These are phyloP conservation scores for Elongisporangium undulatum DNA, from an alignment of 352 stramenopile genomes.

Conservation along the genomic window DNA sequence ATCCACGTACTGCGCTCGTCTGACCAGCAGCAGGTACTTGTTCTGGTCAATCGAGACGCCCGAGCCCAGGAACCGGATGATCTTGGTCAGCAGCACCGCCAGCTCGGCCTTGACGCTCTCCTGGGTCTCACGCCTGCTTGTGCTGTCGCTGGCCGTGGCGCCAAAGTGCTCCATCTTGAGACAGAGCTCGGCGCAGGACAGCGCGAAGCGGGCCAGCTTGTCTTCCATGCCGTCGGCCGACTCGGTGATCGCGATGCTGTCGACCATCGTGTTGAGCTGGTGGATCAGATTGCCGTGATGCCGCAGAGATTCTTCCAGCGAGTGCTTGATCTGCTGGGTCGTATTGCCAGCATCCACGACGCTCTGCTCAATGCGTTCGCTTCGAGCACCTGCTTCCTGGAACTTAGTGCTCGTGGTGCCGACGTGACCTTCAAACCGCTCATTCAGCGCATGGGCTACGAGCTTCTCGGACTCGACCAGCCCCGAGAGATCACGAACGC, in stretches of 20 bases:
- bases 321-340: slow-evolving; percentile 19
- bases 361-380: slow-evolving; percentile 22
- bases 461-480: slow-evolving; percentile 30
- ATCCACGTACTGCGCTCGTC: slow-evolving; percentile 25
- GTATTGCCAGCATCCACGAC: slow-evolving; percentile 18
- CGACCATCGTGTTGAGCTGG: slow-evolving; percentile 63
- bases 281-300: slow-evolving; percentile 62
- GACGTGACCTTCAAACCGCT: slow-evolving; percentile 27
- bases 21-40: slow-evolving; percentile 44
- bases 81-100: slow-evolving; percentile 43
- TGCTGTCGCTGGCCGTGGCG: slow-evolving; percentile 8
- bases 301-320: slow-evolving; percentile 34
- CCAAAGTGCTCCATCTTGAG: slow-evolving; percentile 58
- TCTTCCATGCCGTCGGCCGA: slow-evolving; percentile 53
- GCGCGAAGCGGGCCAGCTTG: slow-evolving; percentile 42
- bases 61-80: slow-evolving; percentile 52
- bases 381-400: slow-evolving; percentile 15
- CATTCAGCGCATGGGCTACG: slow-evolving; percentile 15
- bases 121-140: not conserved
- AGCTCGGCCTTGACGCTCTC: slow-evolving; percentile 26
- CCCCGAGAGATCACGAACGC: slow-evolving; percentile 24
- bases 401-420: slow-evolving; percentile 17
- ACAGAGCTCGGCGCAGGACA: slow-evolving; percentile 36
- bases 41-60: slow-evolving; percentile 61
- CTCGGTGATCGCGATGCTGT: slow-evolving; percentile 54